Percentiles rank a stretch among this genome's conserved stretches.
Evolutionary conservation across 129 eudicot genomes (phyloP).

Genomic region (Centrapalus pauciflorus): DNA sequence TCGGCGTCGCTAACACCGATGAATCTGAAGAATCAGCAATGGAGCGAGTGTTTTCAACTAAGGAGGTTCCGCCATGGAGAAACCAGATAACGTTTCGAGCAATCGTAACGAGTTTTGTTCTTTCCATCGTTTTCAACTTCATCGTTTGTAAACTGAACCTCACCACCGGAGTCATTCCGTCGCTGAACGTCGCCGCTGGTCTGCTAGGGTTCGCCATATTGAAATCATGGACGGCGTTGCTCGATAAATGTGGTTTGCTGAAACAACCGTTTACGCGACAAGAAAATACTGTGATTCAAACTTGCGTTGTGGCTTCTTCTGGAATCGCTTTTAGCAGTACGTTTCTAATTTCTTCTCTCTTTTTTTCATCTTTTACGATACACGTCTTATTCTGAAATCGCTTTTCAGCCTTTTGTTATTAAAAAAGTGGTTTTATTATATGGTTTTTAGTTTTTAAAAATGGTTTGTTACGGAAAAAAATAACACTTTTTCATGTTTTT

Average conservation of each 20-base stretch:
- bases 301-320: slow-evolving; percentile 52
- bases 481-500: not conserved
- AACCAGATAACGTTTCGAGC: slow-evolving; percentile 26
- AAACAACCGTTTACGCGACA: slow-evolving; percentile 50
- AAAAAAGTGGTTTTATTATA: too few relatives aligned
- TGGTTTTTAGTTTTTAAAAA: too few relatives aligned
- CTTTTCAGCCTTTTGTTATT: too few relatives aligned
- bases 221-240: slow-evolving; percentile 32
- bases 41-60: slow-evolving; percentile 8
- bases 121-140: slow-evolving; percentile 44
- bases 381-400: too few relatives aligned
- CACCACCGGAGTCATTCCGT: slow-evolving; percentile 64
- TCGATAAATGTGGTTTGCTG: slow-evolving; percentile 30
- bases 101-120: slow-evolving; percentile 20
- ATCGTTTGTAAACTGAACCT: slow-evolving; percentile 63
- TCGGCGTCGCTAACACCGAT: not conserved
- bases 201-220: slow-evolving; percentile 30
- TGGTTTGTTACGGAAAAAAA: too few relatives aligned
- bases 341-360: not conserved
- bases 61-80: slow-evolving; percentile 22
- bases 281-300: slow-evolving; percentile 60
- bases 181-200: slow-evolving; percentile 41
- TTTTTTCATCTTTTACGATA: too few relatives aligned
- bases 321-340: slow-evolving; percentile 58
- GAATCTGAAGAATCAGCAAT: slow-evolving; percentile 16